Evolutionary conservation across 768 basidiomycete species (phyloP).

Genomic region (Dictyophora rubrovolvata): DNA sequence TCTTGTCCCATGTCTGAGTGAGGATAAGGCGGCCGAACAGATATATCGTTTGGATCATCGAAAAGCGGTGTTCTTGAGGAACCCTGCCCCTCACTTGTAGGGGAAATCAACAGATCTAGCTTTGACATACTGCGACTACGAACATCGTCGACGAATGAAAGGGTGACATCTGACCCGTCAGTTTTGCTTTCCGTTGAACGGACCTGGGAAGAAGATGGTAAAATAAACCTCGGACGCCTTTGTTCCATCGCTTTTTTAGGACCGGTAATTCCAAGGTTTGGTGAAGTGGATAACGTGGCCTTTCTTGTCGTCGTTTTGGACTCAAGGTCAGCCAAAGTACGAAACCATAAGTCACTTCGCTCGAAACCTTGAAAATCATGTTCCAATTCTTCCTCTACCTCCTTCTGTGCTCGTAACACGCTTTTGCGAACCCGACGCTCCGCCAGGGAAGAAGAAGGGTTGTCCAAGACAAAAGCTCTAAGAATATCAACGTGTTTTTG

Average conservation of each 20-base stretch:
- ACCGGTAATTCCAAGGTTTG: background rate
- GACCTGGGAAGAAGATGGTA: background rate
- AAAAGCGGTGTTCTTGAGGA: constrained; percentile 68
- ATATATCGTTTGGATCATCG: constrained; percentile 60
- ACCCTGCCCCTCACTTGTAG: constrained; percentile 41
- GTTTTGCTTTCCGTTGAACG: constrained; percentile 12
- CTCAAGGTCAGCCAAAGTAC: constrained; percentile 59
- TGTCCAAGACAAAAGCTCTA: constrained; percentile 48
- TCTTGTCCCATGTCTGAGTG: constrained; percentile 1
- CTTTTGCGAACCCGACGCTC: constrained; percentile 58
- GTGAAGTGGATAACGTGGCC: background rate
- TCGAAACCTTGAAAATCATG: constrained; percentile 87
- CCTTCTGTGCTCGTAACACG: constrained; percentile 75
- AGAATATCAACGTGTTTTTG: constrained; percentile 64
- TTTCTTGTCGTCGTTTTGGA: background rate
- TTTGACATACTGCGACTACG: constrained; percentile 36
- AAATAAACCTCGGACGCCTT: constrained; percentile 4
- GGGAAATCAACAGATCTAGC: constrained; percentile 78
- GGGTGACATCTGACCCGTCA: background rate
- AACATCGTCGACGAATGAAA: background rate
- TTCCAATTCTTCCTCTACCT: constrained; percentile 83
- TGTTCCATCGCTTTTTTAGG: background rate
- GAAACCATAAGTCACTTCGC: constrained; percentile 85
- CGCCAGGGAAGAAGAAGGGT: constrained; percentile 33
- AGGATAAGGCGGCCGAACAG: constrained; percentile 2